Evolutionary conservation across 768 basidiomycete genomes (phyloP), one percentile per base, ranked within the genome.

Genomic region (Ephemerocybe angulata): DNA sequence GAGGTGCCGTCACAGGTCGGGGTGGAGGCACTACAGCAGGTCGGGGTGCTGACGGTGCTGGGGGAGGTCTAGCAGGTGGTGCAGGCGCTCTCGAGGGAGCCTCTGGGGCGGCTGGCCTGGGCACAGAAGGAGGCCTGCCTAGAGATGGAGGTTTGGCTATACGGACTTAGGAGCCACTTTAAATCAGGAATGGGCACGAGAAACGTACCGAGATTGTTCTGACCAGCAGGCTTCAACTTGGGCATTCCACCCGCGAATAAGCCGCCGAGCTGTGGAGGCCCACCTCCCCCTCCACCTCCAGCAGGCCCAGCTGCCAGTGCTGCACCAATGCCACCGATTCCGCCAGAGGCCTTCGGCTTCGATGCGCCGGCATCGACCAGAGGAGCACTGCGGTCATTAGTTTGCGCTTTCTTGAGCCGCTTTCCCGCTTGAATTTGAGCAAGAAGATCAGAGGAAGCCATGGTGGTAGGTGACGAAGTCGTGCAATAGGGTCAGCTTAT

Each of bases 231-330:
- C 75, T 88, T 95, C 64, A 96, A 67, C 66, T 90, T 94, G 3
- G 94, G 94, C 76, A 96, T 85, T 1, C 94, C 93, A 15, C 91
- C 93, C 42, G 93, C 92, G 64, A 97, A 95, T 11, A 97, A 70
- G 1, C 83, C 86, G 29, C 84, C 93, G 3, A 95, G 73, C 67
- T 94, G 92, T 24, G 91, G 90, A 25, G 92, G 84, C 37, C 76
- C 78, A 22, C 68, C 73, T 50, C 61, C 67, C 12, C 65, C 62
- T 27, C 62, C 61, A 27, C 60, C 25, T 19, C 41, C 50, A 22
- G 64, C 57, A 35, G 65, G 11, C 21, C 12, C 63, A 10, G 62
- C 58, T 57, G 60, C 55, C 57, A 61, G 53, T 12, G 51, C 28
- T 13, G 21, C 53, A 48, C 50, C 37, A 52, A 58, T 43, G 30